Conservation (phyloP, 805 yeast species). For the Vanderwaltozyma yarrowii region DNA sequence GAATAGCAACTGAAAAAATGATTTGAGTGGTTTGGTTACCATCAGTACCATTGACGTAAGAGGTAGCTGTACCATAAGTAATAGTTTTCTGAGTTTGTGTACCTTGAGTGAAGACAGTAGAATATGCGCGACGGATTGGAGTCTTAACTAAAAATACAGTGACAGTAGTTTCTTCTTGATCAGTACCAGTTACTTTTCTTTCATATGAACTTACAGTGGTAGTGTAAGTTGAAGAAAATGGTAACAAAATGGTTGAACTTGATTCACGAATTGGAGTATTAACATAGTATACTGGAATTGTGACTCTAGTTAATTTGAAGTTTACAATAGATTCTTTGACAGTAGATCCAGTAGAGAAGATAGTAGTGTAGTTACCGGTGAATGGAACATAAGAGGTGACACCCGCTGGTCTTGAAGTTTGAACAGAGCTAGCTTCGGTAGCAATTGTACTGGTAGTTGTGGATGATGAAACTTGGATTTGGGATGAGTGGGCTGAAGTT, state of each 20-base stretch:
- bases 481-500: no score
- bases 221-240: neutral
- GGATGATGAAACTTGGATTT: no score
- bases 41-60: slow-evolving; percentile 1
- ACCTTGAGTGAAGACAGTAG: slow-evolving; percentile 3
- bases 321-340: neutral
- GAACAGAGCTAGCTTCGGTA: slow-evolving; percentile 7
- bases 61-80: neutral
- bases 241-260: neutral
- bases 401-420: slow-evolving; percentile 8
- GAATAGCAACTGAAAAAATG: slow-evolving; percentile 2
- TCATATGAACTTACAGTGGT: neutral
- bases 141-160: neutral
- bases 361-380: slow-evolving; percentile 2
- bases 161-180: slow-evolving; percentile 1
- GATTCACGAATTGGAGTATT: slow-evolving; percentile 3
- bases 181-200: neutral
- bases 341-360: slow-evolving; percentile 1
- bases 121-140: neutral
- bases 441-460: slow-evolving; percentile 4
- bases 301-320: neutral
- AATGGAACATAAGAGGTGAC: slow-evolving; percentile 1
- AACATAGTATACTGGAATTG: slow-evolving; percentile 1
- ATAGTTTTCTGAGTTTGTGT: slow-evolving; percentile 1
- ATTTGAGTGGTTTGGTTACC: neutral